Evolutionary conservation across 176 grass and related monocot species (phyloP).

Genomic region (Avena eriantha): DNA sequence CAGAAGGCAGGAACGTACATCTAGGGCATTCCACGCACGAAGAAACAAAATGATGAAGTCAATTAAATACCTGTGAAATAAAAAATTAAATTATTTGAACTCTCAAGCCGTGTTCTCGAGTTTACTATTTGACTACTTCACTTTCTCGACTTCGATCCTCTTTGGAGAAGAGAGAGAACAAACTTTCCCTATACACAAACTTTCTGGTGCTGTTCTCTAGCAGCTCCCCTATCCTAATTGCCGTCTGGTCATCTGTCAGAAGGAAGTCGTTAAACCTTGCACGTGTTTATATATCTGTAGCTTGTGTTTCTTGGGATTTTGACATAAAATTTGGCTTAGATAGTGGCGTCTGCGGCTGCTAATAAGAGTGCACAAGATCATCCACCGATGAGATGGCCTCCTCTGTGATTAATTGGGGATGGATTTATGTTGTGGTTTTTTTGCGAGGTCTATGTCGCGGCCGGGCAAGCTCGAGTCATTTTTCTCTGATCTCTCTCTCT

Average conservation of each 20-base stretch:
- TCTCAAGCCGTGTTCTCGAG: too few species aligned
- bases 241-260: neutral
- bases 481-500: neutral
- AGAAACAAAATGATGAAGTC: too few species aligned
- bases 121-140: neutral
- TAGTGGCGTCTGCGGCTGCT: fast-evolving
- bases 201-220: neutral
- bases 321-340: neutral
- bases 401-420: neutral
- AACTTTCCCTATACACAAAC: neutral
- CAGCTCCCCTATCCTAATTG: neutral
- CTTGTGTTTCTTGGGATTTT: neutral
- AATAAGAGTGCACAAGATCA: neutral
- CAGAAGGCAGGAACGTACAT: neutral
- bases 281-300: too few species aligned
- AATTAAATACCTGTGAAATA: too few species aligned
- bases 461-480: neutral
- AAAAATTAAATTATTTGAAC: too few species aligned
- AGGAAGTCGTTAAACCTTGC: neutral
- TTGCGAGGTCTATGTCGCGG: neutral
- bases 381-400: neutral
- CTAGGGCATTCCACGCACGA: neutral
- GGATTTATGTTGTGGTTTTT: neutral
- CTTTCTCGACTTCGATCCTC: neutral
- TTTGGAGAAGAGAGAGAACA: neutral